A percentile compares a stretch with the other conserved stretches of the same genome.
These are phyloP conservation scores for Arthrobotrys pseudoclavata DNA, from an alignment of 2,329 filamentous ascomycete genomes.

Conservation along the genomic window DNA sequence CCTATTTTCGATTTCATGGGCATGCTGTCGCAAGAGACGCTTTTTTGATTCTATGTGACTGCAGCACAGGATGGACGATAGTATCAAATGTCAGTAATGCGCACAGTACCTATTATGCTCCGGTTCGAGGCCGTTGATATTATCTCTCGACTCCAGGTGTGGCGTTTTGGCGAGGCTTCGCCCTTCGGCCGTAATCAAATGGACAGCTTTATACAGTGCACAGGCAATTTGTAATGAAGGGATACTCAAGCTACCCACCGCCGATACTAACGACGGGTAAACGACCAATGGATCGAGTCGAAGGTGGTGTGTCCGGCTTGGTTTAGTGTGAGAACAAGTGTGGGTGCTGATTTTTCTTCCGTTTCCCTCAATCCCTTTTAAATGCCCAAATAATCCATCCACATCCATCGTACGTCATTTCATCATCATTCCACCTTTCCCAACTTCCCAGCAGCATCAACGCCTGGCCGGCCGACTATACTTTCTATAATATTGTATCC, in stretches of 20 bases:
- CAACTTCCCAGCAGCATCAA: conserved; percentile 27
- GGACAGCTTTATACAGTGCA: conserved; percentile 22
- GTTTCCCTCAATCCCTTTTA: conserved; percentile 37
- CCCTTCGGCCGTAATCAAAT: conserved; percentile 32
- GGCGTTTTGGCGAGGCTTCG: conserved; percentile 56
- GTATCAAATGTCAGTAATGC: not conserved
- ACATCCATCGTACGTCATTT: conserved; percentile 59
- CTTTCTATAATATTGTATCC: conserved; percentile 28
- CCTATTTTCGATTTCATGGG: conserved; percentile 28
- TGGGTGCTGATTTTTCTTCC: conserved; percentile 14
- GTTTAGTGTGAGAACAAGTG: conserved; percentile 23
- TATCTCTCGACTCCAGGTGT: conserved; percentile 31
- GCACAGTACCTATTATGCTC: conserved; percentile 11
- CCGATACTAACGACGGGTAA: conserved; percentile 12
- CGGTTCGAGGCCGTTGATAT: conserved; percentile 26
- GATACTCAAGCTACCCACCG: conserved; percentile 12
- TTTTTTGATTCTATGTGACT: conserved; percentile 2
- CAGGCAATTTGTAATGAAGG: conserved; percentile 24
- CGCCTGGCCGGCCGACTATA: too few species aligned
- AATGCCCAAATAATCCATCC: conserved; percentile 11
- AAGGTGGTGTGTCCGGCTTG: conserved; percentile 20
- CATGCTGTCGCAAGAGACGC: conserved; percentile 15
- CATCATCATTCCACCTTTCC: conserved; percentile 60
- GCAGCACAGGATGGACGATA: not conserved
- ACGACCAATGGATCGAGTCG: conserved; percentile 20